Evolutionary conservation across 805 yeast genomes (phyloP), one percentile per base, ranked within the genome.

Genomic region (Candida sanyiensis): DNA sequence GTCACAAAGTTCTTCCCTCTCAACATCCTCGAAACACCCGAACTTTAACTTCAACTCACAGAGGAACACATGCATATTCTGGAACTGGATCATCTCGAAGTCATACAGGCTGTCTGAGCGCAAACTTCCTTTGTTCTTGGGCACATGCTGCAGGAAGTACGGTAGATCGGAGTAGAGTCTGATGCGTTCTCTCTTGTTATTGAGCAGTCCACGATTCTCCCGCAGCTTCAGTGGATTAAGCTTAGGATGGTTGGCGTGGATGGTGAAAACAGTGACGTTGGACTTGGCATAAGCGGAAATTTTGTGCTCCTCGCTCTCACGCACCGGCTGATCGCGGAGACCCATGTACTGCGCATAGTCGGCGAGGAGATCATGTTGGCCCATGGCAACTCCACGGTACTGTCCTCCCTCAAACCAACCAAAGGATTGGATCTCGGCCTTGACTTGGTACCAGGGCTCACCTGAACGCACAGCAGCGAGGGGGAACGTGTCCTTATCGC

Each of bases 401-500:
- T 21, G 26, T 3, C 18, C 26, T 15, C 21, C 26, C 26, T 31
- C 16, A n/a, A 31, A 31, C 34, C 34, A 31, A 4, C 34, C 34
- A 31, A 31, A 31, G 7, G 34, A 31, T 18, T 31, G 34, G 13
- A 31, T 31, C 18, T 15, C 34, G 9, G 34, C 25, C 19, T 31
- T 31, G 24, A 31, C 34, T 9, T 31, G 34, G 22, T 31, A 31
- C 8, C 20, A 31, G 17, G 6, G 13, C 13, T 31, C 34, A 13
- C 34, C 34, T 5, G 25, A 17, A 12, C 34, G 20, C 16, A 12
- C 17, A 31, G 34, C 34, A 21, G 25, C 34, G 3, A 31, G 34
- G 11, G 21, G 20, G 34, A 31, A 31, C 7, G 34, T 31, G n/a
- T 31, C 34, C 23, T 31, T 31, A 31, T 31, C 34, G 13, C 34